Evolutionary conservation across 2,329 filamentous ascomycete genomes (phyloP), one percentile per base, ranked within the genome.

Genomic region (Diaporthe citri): DNA sequence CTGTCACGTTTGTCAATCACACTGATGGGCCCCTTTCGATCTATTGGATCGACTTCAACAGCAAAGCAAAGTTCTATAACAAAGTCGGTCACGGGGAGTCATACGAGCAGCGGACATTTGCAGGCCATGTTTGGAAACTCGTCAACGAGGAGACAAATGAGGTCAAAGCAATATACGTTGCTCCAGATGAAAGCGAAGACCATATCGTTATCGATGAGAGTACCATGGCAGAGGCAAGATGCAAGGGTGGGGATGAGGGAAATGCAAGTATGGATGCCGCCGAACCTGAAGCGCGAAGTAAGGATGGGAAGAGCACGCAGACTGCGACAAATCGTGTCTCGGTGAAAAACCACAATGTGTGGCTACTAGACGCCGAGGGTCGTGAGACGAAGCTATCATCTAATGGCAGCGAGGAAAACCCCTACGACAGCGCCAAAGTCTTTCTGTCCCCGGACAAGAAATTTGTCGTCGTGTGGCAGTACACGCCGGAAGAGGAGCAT

Each of bases 41-140:
- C 36, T 41, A 41, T 39, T 60, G 57, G 57, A 60, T 60, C 57
- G 36, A 60, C 57, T 43, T 28, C 57, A 34, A 60, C 36, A 60
- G 57, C 36, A 28, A 41, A 3, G 36, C 36, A 60, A 43, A 41
- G 6, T 41, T 41, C n/a, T 60, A 60, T 20, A 8, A 60, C 3
- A 43, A 60, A 17, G n/a, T 60, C 36, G 10, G 57, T 20, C 57
- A 28, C 2, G 36, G 57, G 7, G 3, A 60, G 36, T 3, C 57
- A 41, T 8, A 17, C 36, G 57, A 60, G 9, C 57, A 60, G 36
- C 36, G 7, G 0, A 60, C 57, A 60, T 60, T 4, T 10, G 25
- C 57, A 41, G 57, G 57, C 15, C 57, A 60, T 25, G 57, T 60
- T 1, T 60, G 57, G 57, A 60, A 60, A 28, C n/a, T 60, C 6